These are phyloP conservation scores for Boletus patriciae DNA, from an alignment of 768 basidiomycete species.

Conservation along the genomic window DNA sequence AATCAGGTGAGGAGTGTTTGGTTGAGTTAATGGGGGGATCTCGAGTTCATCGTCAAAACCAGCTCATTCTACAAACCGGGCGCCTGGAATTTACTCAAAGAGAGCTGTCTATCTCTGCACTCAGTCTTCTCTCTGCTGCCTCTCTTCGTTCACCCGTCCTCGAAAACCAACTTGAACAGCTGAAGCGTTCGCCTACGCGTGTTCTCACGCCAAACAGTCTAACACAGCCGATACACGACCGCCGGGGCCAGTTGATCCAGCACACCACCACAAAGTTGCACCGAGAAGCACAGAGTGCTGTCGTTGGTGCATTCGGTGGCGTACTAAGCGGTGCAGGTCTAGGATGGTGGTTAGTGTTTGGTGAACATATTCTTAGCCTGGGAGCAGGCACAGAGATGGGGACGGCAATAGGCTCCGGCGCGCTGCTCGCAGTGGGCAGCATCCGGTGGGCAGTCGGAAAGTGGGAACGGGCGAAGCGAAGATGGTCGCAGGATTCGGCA, in stretches of 20 bases:
- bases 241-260: conserved; percentile 53
- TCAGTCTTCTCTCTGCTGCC: conserved; percentile 38
- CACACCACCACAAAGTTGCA: conserved; percentile 62
- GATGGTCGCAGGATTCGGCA: conserved; percentile 68
- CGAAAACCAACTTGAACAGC: conserved; percentile 56
- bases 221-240: conserved; percentile 48
- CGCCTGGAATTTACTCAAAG: conserved; percentile 50
- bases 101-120: conserved; percentile 42
- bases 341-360: conserved; percentile 54
- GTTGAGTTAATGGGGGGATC: neutral
- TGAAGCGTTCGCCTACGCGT: conserved; percentile 46
- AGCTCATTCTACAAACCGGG: conserved; percentile 70
- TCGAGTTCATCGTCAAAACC: neutral
- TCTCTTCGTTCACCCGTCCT: conserved; percentile 54
- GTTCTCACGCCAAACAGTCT: conserved; percentile 47
- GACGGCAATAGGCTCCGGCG: conserved; percentile 61
- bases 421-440: conserved; percentile 48
- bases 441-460: conserved; percentile 62
- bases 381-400: conserved; percentile 47
- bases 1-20: conserved; percentile 40
- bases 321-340: conserved; percentile 49
- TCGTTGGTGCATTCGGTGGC: conserved; percentile 51
- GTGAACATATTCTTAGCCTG: conserved; percentile 38
- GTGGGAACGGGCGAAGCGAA: conserved; percentile 67
- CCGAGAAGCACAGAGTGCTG: conserved; percentile 57